Percentiles rank a stretch among this genome's conserved stretches.
Conservation (phyloP, 1,139 yeast species). For the Saccharomyces pastorianus region DNA sequence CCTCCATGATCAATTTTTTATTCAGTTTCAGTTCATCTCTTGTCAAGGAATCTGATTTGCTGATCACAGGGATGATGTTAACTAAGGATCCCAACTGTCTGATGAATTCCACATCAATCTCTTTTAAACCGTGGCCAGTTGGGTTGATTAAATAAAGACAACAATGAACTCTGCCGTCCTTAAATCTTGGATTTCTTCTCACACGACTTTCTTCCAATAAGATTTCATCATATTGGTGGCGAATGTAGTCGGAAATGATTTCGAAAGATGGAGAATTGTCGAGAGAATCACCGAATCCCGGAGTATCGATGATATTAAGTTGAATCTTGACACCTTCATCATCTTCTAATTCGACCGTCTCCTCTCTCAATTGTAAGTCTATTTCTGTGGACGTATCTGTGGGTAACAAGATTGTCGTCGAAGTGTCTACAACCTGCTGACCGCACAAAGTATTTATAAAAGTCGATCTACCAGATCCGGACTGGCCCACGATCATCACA, state of each 20-base stretch:
- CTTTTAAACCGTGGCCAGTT: slow-evolving; percentile 72
- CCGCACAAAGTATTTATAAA: slow-evolving; percentile 85
- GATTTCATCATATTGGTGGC: slow-evolving; percentile 81
- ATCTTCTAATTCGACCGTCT: slow-evolving; percentile 57
- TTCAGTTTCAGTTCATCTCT: slow-evolving; percentile 59
- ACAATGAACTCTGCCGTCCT: slow-evolving; percentile 70
- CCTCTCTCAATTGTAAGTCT: slow-evolving; percentile 42
- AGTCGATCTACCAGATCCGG: slow-evolving; percentile 79
- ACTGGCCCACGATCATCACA: slow-evolving; percentile 71
- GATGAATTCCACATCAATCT: slow-evolving; percentile 71
- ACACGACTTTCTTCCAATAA: slow-evolving; percentile 87
- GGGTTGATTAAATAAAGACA: slow-evolving; percentile 64
- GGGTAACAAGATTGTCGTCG: slow-evolving; percentile 41
- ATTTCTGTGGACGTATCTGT: slow-evolving; percentile 39
- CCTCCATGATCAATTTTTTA: slow-evolving; percentile 59
- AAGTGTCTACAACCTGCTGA: slow-evolving; percentile 58
- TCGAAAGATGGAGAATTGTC: slow-evolving; percentile 55
- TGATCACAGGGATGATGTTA: slow-evolving; percentile 79
- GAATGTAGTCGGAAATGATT: slow-evolving; percentile 61
- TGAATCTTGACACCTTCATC: slow-evolving; percentile 67
- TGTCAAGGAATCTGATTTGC: slow-evolving; percentile 84
- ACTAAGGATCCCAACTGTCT: slow-evolving; percentile 69
- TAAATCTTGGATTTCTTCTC: slow-evolving; percentile 76
- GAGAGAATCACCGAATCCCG: slow-evolving; percentile 71
- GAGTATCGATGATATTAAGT: slow-evolving; percentile 65